Percentiles rank a stretch among this genome's conserved stretches.
Evolutionary conservation across 108 stramenopile genomes (phyloP).

Genomic region (Nitzschia sp.): DNA sequence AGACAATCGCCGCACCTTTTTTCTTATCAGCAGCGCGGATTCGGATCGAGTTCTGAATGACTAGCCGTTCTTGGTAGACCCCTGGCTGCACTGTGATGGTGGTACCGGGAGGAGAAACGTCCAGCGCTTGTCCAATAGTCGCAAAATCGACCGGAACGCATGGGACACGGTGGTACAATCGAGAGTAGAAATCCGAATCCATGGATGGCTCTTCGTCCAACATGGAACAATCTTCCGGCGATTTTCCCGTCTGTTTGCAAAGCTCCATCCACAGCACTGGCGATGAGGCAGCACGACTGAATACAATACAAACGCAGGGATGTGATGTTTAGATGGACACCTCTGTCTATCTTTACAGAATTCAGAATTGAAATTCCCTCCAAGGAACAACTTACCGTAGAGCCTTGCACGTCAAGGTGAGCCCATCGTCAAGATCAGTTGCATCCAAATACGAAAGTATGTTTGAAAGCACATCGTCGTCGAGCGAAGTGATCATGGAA

Average conservation of each 20-base stretch:
- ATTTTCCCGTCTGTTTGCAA: not conserved
- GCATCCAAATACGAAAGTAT: not conserved
- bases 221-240: not conserved
- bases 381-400: not conserved
- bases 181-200: constrained; percentile 1
- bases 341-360: too few relatives aligned
- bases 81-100: constrained; percentile 2
- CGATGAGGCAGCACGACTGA: not conserved
- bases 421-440: constrained; percentile 1
- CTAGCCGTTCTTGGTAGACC: constrained; percentile 8
- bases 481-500: not conserved
- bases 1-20: not conserved
- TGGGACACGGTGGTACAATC: not conserved
- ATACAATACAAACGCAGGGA: not conserved
- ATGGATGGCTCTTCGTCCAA: not conserved
- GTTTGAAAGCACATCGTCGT: not conserved
- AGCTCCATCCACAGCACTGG: not conserved
- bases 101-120: not conserved
- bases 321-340: not conserved
- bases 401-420: not conserved
- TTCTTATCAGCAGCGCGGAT: not conserved
- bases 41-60: not conserved
- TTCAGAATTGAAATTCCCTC: not conserved
- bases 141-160: constrained; percentile 2
- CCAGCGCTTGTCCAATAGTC: not conserved